Conservation (phyloP, 1,284 basidiomycete species). For the Trametes pubescens region DNA sequence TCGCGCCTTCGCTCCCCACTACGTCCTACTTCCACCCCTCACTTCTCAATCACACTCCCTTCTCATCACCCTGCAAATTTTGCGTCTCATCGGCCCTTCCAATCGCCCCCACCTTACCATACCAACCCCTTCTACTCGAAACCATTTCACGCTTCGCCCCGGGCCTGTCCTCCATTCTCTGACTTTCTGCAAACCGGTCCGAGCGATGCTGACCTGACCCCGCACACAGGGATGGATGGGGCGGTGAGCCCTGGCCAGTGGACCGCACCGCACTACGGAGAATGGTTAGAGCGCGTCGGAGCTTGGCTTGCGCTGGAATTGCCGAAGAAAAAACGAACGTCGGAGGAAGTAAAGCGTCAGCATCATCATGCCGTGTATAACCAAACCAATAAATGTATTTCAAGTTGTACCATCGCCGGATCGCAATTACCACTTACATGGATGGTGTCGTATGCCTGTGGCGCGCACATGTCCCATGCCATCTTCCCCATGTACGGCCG, state of each 20-base stretch:
- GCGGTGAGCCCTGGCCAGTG: slow-evolving; percentile 16
- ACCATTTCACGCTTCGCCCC: neutral
- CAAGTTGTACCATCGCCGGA: neutral
- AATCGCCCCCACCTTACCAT: neutral
- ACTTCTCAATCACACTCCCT: neutral
- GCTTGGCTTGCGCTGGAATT: neutral
- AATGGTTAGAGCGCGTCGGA: slow-evolving; percentile 2
- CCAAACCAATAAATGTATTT: no score
- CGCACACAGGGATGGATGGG: slow-evolving; percentile 33
- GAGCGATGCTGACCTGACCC: slow-evolving; percentile 6
- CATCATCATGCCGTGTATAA: no score
- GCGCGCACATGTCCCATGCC: neutral
- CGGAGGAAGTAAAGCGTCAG: neutral
- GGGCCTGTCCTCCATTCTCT: neutral
- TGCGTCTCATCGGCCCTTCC: neutral
- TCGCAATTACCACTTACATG: neutral
- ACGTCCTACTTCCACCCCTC: neutral
- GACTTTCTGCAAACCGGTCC: neutral
- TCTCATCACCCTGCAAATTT: neutral
- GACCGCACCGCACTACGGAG: neutral
- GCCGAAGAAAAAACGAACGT: slow-evolving; percentile 2
- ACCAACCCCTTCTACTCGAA: neutral
- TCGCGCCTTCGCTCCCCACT: neutral
- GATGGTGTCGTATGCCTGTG: neutral
- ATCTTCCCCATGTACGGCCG: neutral